Conservation (phyloP, 805 yeast species). For the Saccharomycopsis oosterbeekiorum region DNA sequence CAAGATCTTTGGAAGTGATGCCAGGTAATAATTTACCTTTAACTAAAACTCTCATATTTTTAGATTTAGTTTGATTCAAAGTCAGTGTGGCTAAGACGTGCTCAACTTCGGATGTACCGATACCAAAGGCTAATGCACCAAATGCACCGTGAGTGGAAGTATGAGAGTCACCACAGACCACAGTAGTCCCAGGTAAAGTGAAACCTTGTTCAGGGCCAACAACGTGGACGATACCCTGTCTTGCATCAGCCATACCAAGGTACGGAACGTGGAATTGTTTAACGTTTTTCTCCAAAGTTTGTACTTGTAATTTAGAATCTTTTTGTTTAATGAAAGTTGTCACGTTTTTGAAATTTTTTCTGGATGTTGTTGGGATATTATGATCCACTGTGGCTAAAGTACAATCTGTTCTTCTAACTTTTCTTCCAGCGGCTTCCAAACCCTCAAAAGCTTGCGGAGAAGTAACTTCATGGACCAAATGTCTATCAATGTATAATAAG, state of each 20-base stretch:
- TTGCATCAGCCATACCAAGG: slow-evolving; percentile 87
- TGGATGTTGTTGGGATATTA: slow-evolving; percentile 92
- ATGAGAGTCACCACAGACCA: slow-evolving; percentile 98
- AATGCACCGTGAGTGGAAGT: slow-evolving; percentile 99
- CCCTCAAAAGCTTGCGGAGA: slow-evolving; percentile 99
- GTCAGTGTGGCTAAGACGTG: slow-evolving; percentile 98
- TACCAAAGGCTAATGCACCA: slow-evolving; percentile 95
- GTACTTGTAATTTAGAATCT: slow-evolving; percentile 87
- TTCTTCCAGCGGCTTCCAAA: slow-evolving; percentile 74
- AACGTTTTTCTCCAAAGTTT: slow-evolving; percentile 88
- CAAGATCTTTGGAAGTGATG: slow-evolving; percentile 90
- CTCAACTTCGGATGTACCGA: slow-evolving; percentile 98
- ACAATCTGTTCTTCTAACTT: slow-evolving; percentile 85
- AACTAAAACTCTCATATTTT: slow-evolving; percentile 86
- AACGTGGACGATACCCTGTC: slow-evolving; percentile 98
- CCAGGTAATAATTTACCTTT: slow-evolving; percentile 81
- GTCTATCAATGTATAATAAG: slow-evolving; percentile 89
- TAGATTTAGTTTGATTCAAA: slow-evolving; percentile 85
- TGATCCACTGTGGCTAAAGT: slow-evolving; percentile 94
- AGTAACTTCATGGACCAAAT: slow-evolving; percentile 95
- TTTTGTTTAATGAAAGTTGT: slow-evolving; percentile 78
- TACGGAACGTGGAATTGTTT: slow-evolving; percentile 81
- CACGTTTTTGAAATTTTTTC: slow-evolving; percentile 63
- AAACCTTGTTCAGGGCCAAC: slow-evolving; percentile 99
- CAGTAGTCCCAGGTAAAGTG: slow-evolving; percentile 96